phyloP scores from a whole-genome alignment of 192 early-diverging fungal genomes.

The Coemansia reversa region DNA sequence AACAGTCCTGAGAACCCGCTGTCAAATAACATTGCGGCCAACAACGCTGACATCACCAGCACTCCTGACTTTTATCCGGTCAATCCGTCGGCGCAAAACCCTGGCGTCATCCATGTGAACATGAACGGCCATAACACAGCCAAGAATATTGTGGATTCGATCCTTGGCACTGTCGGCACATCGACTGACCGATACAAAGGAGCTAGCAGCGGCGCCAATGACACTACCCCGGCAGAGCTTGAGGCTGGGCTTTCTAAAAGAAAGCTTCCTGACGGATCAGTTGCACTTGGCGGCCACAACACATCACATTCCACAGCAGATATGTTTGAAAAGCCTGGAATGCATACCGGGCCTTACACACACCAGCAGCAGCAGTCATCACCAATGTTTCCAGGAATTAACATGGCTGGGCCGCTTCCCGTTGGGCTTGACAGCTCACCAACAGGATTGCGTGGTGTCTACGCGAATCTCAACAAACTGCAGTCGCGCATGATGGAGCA shows the following conservation, averaged over 20 bases:
- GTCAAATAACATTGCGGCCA: conserved; percentile 42
- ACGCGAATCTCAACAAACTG: conserved; percentile 48
- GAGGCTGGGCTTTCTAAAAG: conserved; percentile 28
- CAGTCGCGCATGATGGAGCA: conserved; percentile 52
- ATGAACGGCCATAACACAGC: conserved; percentile 52
- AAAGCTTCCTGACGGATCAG: background rate
- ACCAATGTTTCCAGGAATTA: background rate
- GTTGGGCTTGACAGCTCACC: conserved; percentile 22
- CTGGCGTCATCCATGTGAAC: conserved; percentile 49
- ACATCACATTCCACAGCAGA: background rate
- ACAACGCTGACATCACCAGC: conserved; percentile 45
- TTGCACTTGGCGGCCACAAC: conserved; percentile 2
- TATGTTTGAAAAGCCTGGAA: background rate
- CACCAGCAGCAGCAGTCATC: background rate
- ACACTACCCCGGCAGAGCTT: conserved; percentile 31
- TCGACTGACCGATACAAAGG: conserved; percentile 21
- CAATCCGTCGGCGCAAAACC: conserved; percentile 47
- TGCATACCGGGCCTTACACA: background rate
- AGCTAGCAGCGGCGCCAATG: background rate
- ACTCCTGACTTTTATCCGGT: conserved; percentile 40
- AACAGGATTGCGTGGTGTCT: conserved; percentile 43
- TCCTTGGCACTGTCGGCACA: conserved; percentile 38
- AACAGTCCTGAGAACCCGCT: conserved; percentile 32
- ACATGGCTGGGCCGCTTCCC: background rate
- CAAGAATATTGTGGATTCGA: conserved; percentile 47